A percentile compares a stretch with the other conserved stretches of the same genome.
Conservation (phyloP, 2,329 filamentous ascomycete species). For the Dissoconium aciculare region DNA sequence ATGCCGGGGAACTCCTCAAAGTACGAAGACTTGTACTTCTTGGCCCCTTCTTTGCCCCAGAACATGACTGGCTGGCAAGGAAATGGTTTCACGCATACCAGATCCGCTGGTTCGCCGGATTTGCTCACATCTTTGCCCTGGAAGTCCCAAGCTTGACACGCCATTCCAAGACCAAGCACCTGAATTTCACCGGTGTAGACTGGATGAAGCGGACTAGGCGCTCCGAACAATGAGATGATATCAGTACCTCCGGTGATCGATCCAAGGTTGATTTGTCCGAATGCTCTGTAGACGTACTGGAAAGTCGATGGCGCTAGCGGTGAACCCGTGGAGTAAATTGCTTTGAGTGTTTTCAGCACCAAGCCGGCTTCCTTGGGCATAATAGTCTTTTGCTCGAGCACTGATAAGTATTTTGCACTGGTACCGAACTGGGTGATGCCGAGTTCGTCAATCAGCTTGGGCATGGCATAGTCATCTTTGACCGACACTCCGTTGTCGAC, state of each 20-base stretch:
- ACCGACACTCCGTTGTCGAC: slow-evolving; percentile 34
- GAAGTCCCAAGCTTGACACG: slow-evolving; percentile 35
- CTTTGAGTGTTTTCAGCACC: slow-evolving; percentile 45
- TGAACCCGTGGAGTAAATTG: slow-evolving; percentile 88
- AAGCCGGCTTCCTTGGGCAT: slow-evolving; percentile 45
- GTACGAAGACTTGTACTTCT: slow-evolving; percentile 72
- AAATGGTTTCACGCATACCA: slow-evolving; percentile 76
- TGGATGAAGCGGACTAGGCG: slow-evolving; percentile 47
- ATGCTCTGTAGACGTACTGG: slow-evolving; percentile 70
- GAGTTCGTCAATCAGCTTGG: slow-evolving; percentile 64
- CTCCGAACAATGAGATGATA: slow-evolving; percentile 88
- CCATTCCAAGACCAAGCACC: slow-evolving; percentile 36
- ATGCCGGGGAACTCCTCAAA: slow-evolving; percentile 66
- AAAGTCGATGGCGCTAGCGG: slow-evolving; percentile 89
- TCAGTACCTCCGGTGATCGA: slow-evolving; percentile 95
- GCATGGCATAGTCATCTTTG: slow-evolving; percentile 65
- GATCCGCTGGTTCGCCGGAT: slow-evolving; percentile 61
- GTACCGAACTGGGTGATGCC: slow-evolving; percentile 88
- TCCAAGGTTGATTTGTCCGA: slow-evolving; percentile 74
- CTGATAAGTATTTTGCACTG: slow-evolving; percentile 80
- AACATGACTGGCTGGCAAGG: slow-evolving; percentile 84
- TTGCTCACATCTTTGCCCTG: slow-evolving; percentile 43
- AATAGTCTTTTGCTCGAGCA: slow-evolving; percentile 66
- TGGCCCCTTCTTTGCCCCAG: slow-evolving; percentile 56
- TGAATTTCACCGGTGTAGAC: slow-evolving; percentile 39